Base-by-base conservation (phyloP, 345 rosid species). In the Psidium friedrichsthalianum region DNA sequence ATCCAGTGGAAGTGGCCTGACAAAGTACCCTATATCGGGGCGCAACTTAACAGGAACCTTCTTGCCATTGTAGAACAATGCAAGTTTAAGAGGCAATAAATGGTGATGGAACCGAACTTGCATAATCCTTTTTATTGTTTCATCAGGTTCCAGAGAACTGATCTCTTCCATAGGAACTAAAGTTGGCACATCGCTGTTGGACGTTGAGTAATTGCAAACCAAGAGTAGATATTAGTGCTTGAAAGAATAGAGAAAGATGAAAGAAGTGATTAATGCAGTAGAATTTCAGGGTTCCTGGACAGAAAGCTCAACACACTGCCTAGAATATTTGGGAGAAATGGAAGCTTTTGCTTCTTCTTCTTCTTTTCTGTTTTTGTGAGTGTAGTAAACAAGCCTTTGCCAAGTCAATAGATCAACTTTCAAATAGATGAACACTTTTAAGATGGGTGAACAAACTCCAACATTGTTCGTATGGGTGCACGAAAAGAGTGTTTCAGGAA, bases 11-110 rank as follows among this genome's bases (percentile, higher is more conserved):
- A 91, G 92, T 69, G 99, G 98, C 87, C 92, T 97, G 85, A 97
- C 94, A 90, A 97, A 95, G 90, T 95, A 97, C 64, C 99, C 99
- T 69, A 97, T 95, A 88, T 97, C 98, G 83, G 99, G 99, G 84
- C 95, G 90, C 91, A 96, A 88, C 93, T 96, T 96, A 88, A 94
- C 94, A 21, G 94, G 94, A 88, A 92, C 87, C 88, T 89, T 93
- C 91, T 91, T 94, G 80, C 88, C 95, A 88, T 91, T 87, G 74
- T 88, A 91, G 84, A 88, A 87, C 81, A 97, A 90, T 78, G 89
- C 87, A 87, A 97, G 89, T 91, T 90, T 97, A 91, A 93, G 87
- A 86, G 99, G 98, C 92, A 97, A 89, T 55, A 95, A 90, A 89
- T 95, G 99, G 90, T 97, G 99, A 87, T 90, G 98, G 90, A 97